Base-by-base conservation (phyloP, 768 basidiomycete genomes). In the Suillus fuscotomentosus region DNA sequence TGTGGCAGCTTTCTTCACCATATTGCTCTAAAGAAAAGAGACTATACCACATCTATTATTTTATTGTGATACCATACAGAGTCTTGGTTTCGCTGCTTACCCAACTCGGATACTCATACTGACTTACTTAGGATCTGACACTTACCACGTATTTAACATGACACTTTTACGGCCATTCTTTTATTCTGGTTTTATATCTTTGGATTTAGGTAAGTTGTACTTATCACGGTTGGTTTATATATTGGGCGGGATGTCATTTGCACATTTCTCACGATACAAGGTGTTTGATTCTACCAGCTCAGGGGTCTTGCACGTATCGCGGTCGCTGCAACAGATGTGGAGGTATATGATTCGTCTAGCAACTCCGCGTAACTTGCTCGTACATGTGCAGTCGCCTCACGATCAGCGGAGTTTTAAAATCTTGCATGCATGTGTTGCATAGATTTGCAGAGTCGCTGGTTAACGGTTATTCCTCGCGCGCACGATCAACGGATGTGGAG, bases 1-100 rank as follows among this genome's bases (percentile, higher is more conserved):
- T 20, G 60, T 74, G 41, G 7, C 65, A n/a, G 60, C 66, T 22
- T 66, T 42, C 36, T 45, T 70, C 27, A 27, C 63, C 31, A 3
- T 67, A 39, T 14, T 42, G 7, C 17, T 73, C 20, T 72, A 48
- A 63, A 27, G 11, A 48, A 15, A 31, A 31, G 36, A 31, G 22
- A 53, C 13, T 41, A 59, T 59, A 57, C 38, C 39, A 24, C 9
- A 13, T 22, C 6, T 31, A 31, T 31, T 31, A 31, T 59, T 6
- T 27, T 27, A 59, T 59, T 59, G 24, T 59, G 56, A 59, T 41
- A 59, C 56, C 39, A 41, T 7, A 41, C 56, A 24, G 17, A 53
- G 31, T 34, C 15, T 24, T 38, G 24, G 24, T 55, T 10, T 36
- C 11, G 31, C 20, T 39, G 22, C 38, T 38, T 13, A 38, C 38